phyloP scores from a whole-genome alignment of 768 basidiomycete species.

The Pisolithus tinctorius region DNA sequence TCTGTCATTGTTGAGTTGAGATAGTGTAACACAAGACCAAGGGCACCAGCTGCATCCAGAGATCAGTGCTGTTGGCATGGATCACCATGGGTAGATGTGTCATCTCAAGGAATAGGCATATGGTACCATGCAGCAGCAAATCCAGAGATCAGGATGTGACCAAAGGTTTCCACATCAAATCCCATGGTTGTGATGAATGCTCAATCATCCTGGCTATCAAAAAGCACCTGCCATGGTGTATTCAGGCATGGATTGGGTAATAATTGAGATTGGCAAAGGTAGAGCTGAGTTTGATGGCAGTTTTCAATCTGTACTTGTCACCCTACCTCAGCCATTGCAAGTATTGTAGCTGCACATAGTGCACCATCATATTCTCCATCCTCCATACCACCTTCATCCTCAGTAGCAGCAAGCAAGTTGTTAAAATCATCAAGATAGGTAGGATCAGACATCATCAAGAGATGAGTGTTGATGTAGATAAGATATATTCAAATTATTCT shows the following conservation, averaged over 20 bases:
- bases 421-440: no score
- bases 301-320: no score
- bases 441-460: no score
- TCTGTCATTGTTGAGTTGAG: constrained; percentile 34
- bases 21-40: constrained; percentile 37
- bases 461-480: no score
- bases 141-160: constrained; percentile 25
- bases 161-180: constrained; percentile 32
- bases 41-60: constrained; percentile 27
- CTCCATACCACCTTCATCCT: no score
- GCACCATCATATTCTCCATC: no score
- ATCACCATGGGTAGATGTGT: constrained; percentile 13
- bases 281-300: no score
- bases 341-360: no score
- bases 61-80: constrained; percentile 25
- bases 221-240: constrained; percentile 34
- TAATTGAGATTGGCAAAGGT: constrained; percentile 5
- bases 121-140: constrained; percentile 22
- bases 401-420: no score
- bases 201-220: constrained; percentile 24
- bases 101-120: constrained; percentile 26
- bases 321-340: no score
- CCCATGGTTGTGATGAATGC: constrained; percentile 44
- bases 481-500: background rate
- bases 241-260: constrained; percentile 26